Conservation (phyloP, 2,329 filamentous ascomycete species). For the Ascosphaera pollenicola region DNA sequence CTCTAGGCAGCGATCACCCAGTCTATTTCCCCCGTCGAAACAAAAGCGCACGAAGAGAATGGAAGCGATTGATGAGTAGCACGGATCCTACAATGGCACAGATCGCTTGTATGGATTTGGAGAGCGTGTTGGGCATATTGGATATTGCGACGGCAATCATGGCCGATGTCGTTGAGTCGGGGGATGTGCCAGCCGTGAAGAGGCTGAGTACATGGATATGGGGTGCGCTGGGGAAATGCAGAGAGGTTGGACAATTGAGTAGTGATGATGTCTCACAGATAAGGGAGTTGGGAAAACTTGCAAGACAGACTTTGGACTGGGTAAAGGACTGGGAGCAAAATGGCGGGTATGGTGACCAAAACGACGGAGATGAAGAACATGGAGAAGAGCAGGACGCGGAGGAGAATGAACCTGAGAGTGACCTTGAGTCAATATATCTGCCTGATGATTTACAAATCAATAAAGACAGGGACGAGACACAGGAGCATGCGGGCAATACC, state of each 20-base stretch:
- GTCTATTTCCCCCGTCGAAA: constrained; percentile 32
- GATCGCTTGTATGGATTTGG: constrained; percentile 32
- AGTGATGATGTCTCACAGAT: constrained; percentile 55
- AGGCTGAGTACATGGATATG: constrained; percentile 67
- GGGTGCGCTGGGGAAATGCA: constrained; percentile 55
- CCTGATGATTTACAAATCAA: neutral
- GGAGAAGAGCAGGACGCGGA: constrained; percentile 7
- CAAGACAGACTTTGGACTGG: constrained; percentile 27
- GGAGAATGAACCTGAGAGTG: constrained; percentile 1
- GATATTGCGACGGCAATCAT: constrained; percentile 35
- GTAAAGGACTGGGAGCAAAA: constrained; percentile 24
- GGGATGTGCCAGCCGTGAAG: constrained; percentile 35
- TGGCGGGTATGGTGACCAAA: constrained; percentile 13
- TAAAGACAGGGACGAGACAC: constrained; percentile 2
- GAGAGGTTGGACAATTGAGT: constrained; percentile 51
- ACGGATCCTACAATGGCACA: constrained; percentile 27
- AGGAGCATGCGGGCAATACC: constrained; percentile 2
- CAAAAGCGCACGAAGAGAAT: constrained; percentile 33
- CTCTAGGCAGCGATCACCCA: constrained; percentile 31
- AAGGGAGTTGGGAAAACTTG: constrained; percentile 58
- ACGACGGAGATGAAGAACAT: constrained; percentile 10
- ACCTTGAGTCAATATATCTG: constrained; percentile 1
- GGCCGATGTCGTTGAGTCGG: constrained; percentile 38
- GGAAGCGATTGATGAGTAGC: constrained; percentile 18
- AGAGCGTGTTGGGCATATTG: constrained; percentile 43